Evolutionary conservation across 345 rosid species (phyloP).

Genomic region (Heritiera fomes): DNA sequence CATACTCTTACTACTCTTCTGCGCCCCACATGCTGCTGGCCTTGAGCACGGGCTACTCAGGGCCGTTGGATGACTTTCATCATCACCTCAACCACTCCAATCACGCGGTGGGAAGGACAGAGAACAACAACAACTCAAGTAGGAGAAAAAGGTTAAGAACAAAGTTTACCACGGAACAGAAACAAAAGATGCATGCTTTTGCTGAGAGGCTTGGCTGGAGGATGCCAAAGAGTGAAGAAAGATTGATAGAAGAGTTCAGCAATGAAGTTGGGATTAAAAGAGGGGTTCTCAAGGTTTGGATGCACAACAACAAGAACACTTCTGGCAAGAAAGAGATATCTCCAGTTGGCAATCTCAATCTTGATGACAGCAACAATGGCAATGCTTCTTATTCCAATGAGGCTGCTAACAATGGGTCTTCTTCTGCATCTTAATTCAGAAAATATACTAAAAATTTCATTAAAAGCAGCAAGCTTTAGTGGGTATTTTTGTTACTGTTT

Average conservation of each 20-base stretch:
- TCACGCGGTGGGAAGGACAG: slow-evolving; percentile 19
- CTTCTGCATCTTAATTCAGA: slow-evolving; percentile 20
- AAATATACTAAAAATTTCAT: neutral
- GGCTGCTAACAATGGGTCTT: slow-evolving; percentile 13
- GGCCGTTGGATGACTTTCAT: slow-evolving; percentile 37
- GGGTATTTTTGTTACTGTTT: neutral
- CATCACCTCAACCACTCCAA: slow-evolving; percentile 14
- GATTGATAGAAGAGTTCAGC: slow-evolving; percentile 51
- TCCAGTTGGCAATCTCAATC: slow-evolving; percentile 23
- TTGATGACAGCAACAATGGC: slow-evolving; percentile 20
- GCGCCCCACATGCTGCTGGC: slow-evolving; percentile 63
- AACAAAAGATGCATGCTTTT: slow-evolving; percentile 58
- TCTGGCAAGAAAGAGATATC: slow-evolving; percentile 36
- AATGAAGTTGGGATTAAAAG: slow-evolving; percentile 61
- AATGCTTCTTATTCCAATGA: slow-evolving; percentile 15
- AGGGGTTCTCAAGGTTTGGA: slow-evolving; percentile 78
- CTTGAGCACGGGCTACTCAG: slow-evolving; percentile 45
- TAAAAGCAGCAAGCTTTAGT: slow-evolving; percentile 1
- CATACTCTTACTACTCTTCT: slow-evolving; percentile 60
- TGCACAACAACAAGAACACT: slow-evolving; percentile 71
- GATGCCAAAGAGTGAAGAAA: slow-evolving; percentile 59
- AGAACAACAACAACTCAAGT: slow-evolving; percentile 26
- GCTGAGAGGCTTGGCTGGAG: slow-evolving; percentile 81
- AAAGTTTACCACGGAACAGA: slow-evolving; percentile 67
- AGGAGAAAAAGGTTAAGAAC: slow-evolving; percentile 64